Evolutionary conservation across 768 basidiomycete species (phyloP).

Genomic region (Tricholoma hemisulphureum): DNA sequence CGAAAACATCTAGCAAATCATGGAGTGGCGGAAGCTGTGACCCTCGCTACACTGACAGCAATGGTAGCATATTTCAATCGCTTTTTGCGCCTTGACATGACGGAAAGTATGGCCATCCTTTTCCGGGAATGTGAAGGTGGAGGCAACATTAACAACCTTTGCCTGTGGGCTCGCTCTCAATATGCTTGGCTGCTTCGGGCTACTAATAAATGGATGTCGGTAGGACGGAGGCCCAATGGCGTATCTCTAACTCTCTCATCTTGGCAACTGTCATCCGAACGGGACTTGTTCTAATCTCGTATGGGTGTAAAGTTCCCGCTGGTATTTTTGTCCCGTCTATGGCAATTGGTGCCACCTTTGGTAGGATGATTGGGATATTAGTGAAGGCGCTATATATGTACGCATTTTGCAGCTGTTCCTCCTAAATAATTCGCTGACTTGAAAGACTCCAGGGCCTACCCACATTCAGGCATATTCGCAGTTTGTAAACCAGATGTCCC

Average conservation of each 20-base stretch:
- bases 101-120: constrained; percentile 89
- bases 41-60: constrained; percentile 84
- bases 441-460: constrained; percentile 63
- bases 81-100: constrained; percentile 97
- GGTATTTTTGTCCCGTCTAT: constrained; percentile 99
- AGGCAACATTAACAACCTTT: constrained; percentile 82
- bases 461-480: constrained; percentile 82
- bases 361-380: constrained; percentile 94
- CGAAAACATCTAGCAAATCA: constrained; percentile 83
- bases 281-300: constrained; percentile 85
- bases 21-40: constrained; percentile 86
- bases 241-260: constrained; percentile 88
- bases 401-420: constrained; percentile 14
- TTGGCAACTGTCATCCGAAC: constrained; percentile 89
- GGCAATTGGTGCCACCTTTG: constrained; percentile 97
- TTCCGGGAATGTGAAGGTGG: constrained; percentile 97
- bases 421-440: background rate
- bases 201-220: background rate
- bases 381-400: constrained; percentile 91
- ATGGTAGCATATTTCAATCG: constrained; percentile 92
- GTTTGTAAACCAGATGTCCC: constrained; percentile 89
- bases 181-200: background rate
- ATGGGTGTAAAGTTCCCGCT: constrained; percentile 94
- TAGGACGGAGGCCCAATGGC: constrained; percentile 90
- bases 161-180: constrained; percentile 69